A percentile compares a stretch with the other conserved stretches of the same genome.
These are phyloP conservation scores for Pythium grandisporangium DNA, from an alignment of 352 stramenopile species.

Conservation along the genomic window DNA sequence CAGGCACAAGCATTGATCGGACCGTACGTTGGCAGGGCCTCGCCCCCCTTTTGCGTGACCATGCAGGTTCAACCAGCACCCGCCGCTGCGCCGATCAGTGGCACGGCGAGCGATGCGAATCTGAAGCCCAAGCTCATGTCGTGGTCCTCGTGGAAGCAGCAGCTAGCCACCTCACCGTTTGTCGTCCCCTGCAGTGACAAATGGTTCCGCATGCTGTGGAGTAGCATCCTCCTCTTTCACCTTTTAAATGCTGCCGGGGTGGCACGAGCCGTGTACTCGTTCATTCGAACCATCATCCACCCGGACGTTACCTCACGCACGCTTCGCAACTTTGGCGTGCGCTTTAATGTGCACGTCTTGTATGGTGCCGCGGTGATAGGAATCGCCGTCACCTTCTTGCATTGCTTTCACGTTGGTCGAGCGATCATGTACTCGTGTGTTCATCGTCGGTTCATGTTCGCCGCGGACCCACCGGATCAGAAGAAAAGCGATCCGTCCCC, in stretches of 20 bases:
- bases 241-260: background rate
- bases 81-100: conserved; percentile 25
- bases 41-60: too few relatives aligned
- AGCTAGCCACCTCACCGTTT: background rate
- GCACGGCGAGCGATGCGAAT: conserved; percentile 24
- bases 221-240: background rate
- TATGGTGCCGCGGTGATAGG: background rate
- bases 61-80: too few relatives aligned
- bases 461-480: background rate
- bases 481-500: too few relatives aligned
- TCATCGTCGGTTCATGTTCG: background rate
- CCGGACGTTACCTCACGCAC: background rate
- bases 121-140: conserved; percentile 39
- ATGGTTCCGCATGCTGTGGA: background rate
- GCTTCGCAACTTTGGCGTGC: background rate
- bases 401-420: background rate
- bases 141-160: conserved; percentile 18
- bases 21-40: too few relatives aligned
- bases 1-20: too few relatives aligned
- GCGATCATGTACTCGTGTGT: background rate
- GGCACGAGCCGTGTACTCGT: background rate
- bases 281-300: background rate
- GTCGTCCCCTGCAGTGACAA: background rate
- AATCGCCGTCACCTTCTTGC: background rate
- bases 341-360: background rate